Conservation (phyloP, 352 stramenopile genomes). For the Pythium dissotocum region DNA sequence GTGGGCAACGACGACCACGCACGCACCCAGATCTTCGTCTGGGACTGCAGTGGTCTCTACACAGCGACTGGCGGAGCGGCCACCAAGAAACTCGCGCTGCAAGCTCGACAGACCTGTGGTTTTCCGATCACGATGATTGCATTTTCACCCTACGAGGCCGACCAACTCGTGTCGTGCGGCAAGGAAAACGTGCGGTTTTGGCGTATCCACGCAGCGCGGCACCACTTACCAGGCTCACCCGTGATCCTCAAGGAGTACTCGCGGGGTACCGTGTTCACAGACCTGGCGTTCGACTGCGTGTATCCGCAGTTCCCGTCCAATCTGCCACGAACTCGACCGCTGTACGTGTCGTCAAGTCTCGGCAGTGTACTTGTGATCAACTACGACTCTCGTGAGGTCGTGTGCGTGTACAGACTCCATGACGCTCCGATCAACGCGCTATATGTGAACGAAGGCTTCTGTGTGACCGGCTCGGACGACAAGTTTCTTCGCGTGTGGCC, state of each 20-base stretch:
- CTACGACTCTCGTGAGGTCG: conserved; percentile 78
- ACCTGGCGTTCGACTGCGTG: conserved; percentile 81
- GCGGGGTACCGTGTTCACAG: conserved; percentile 79
- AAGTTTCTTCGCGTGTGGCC: conserved; percentile 90
- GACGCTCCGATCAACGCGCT: conserved; percentile 83
- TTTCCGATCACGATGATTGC: conserved; percentile 69
- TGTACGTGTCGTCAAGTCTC: conserved; percentile 79
- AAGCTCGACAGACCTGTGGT: conserved; percentile 86
- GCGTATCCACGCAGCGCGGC: conserved; percentile 51
- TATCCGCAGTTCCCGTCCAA: conserved; percentile 58
- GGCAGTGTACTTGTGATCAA: conserved; percentile 82
- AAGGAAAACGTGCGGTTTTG: conserved; percentile 93
- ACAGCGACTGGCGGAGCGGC: neutral
- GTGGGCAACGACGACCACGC: conserved; percentile 65
- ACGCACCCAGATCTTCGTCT: conserved; percentile 78
- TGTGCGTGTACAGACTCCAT: conserved; percentile 91
- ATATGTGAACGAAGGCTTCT: conserved; percentile 89
- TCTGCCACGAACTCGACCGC: conserved; percentile 46
- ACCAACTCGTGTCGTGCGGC: conserved; percentile 87
- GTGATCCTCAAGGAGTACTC: conserved; percentile 91
- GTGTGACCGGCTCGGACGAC: conserved; percentile 86
- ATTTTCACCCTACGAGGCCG: conserved; percentile 85
- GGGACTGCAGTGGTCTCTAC: conserved; percentile 47
- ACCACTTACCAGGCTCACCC: conserved; percentile 74
- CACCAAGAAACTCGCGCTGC: conserved; percentile 35